Evolutionary conservation across 441 rosid species (phyloP).

Genomic region (Corymbia citriodora): DNA sequence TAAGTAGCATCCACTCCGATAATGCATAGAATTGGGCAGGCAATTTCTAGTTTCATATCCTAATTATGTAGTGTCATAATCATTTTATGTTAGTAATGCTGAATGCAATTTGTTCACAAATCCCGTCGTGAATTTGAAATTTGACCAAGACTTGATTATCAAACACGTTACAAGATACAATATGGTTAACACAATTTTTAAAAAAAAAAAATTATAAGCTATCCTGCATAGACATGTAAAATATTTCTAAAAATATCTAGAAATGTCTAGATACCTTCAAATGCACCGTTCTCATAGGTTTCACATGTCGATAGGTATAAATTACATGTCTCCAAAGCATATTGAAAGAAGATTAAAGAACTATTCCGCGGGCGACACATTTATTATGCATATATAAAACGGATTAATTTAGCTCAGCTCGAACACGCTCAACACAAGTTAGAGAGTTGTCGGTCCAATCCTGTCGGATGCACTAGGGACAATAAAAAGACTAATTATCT

Average conservation of each 20-base stretch:
- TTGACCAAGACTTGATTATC: background rate
- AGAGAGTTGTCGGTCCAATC: background rate
- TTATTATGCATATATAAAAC: background rate
- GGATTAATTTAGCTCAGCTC: background rate
- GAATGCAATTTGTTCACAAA: background rate
- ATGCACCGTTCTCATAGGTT: background rate
- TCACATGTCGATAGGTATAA: background rate
- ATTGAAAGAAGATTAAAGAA: background rate
- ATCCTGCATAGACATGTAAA: background rate
- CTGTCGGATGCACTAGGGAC: background rate
- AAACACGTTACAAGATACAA: background rate
- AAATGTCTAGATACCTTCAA: background rate
- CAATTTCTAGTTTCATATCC: too few relatives aligned
- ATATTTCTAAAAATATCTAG: background rate
- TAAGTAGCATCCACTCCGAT: too few relatives aligned
- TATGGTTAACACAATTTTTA: background rate
- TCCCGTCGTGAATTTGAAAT: accelerated
- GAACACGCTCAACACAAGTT: accelerated
- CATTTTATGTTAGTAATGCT: background rate
- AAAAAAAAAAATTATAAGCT: too few relatives aligned
- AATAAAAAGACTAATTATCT: background rate
- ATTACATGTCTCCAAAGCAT: background rate
- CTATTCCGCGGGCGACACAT: background rate
- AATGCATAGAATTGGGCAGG: too few relatives aligned
- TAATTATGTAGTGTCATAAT: too few relatives aligned